Conservation (phyloP, 495 filamentous ascomycete genomes). For the Lophiostoma macrostomum region DNA sequence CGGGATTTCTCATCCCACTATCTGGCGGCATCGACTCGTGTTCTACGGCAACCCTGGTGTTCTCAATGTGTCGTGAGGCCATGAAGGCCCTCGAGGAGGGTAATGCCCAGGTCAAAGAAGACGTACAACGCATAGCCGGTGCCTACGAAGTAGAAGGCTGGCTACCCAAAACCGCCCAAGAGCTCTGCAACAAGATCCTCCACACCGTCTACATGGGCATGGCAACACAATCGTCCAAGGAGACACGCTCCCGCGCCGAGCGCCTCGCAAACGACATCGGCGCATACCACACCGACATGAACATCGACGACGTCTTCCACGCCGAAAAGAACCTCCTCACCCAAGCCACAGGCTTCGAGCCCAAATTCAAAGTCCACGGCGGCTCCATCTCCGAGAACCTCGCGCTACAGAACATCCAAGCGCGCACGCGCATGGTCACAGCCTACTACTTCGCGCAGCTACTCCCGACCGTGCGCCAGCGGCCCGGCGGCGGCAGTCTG, state of each 20-base stretch:
- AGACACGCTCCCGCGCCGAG: slow-evolving; percentile 70
- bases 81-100: slow-evolving; percentile 61
- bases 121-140: slow-evolving; percentile 61
- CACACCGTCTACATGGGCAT: slow-evolving; percentile 83
- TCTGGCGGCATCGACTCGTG: slow-evolving; percentile 74
- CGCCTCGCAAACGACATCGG: slow-evolving; percentile 68
- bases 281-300: slow-evolving; percentile 67
- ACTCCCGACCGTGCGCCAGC: slow-evolving; percentile 56
- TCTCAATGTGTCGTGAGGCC: slow-evolving; percentile 51
- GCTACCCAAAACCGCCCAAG: slow-evolving; percentile 50
- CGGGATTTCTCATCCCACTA: slow-evolving; percentile 47
- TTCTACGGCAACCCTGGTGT: slow-evolving; percentile 64
- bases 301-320: slow-evolving; percentile 67
- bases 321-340: slow-evolving; percentile 55
- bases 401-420: slow-evolving; percentile 80
- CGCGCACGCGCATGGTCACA: slow-evolving; percentile 74
- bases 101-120: slow-evolving; percentile 66
- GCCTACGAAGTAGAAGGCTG: slow-evolving; percentile 51
- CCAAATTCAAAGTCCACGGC: slow-evolving; percentile 67
- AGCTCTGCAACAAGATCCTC: slow-evolving; percentile 56
- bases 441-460: slow-evolving; percentile 73
- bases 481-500: slow-evolving; percentile 54
- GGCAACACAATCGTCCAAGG: slow-evolving; percentile 61
- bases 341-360: slow-evolving; percentile 53
- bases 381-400: slow-evolving; percentile 60